These are phyloP conservation scores for Lactarius vividus DNA, from an alignment of 768 basidiomycete genomes.

Conservation along the genomic window DNA sequence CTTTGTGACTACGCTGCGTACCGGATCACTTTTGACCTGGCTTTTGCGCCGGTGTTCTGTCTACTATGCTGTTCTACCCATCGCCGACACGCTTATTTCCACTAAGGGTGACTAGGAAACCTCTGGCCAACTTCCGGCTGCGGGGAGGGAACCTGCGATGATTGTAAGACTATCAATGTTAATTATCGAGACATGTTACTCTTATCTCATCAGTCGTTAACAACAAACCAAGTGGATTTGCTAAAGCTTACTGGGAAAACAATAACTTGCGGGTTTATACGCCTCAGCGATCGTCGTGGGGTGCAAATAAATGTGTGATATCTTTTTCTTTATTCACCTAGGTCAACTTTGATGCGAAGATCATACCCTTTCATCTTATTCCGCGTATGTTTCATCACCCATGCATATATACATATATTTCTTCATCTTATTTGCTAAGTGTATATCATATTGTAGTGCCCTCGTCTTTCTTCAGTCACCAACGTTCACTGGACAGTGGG, in stretches of 20 bases:
- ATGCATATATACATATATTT: too few relatives aligned
- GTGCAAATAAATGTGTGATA: too few relatives aligned
- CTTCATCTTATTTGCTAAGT: too few relatives aligned
- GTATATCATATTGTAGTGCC: too few relatives aligned
- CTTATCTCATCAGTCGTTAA: conserved; percentile 46
- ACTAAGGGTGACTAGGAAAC: conserved; percentile 22
- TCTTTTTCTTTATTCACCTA: too few relatives aligned
- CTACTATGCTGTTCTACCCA: conserved; percentile 5
- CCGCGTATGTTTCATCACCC: too few relatives aligned
- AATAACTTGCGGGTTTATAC: conserved; percentile 57
- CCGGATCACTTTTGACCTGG: conserved; percentile 53
- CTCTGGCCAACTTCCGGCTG: conserved; percentile 36
- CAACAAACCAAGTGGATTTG: conserved; percentile 55
- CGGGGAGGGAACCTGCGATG: conserved; percentile 39
- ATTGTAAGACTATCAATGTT: conserved; percentile 42
- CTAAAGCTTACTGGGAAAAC: conserved; percentile 70
- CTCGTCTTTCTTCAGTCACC: neutral
- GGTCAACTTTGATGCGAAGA: too few relatives aligned
- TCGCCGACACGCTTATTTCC: neutral
- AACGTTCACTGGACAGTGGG: too few relatives aligned
- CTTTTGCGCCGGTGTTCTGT: conserved; percentile 49
- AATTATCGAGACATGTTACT: neutral
- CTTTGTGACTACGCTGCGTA: conserved; percentile 56
- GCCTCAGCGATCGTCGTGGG: conserved; percentile 10
- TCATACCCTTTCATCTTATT: too few relatives aligned